Conservation (phyloP, 176 grass and related monocot species). For the Puccinellia tenuiflora region DNA sequence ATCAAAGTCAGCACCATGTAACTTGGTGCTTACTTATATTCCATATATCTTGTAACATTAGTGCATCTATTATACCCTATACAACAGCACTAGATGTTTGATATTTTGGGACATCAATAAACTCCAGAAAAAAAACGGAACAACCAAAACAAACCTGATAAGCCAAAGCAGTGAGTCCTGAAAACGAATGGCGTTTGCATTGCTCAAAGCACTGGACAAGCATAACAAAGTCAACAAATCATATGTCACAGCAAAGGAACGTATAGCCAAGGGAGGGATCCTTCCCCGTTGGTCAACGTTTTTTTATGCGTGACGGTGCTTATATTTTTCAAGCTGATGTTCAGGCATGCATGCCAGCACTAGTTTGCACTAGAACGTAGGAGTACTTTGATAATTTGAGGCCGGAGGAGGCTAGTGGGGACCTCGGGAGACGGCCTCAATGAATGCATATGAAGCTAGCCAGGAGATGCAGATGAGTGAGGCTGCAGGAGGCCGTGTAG, state of each 20-base stretch:
- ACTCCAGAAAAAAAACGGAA: neutral
- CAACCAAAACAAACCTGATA: conserved; percentile 53
- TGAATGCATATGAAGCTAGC: too few species aligned
- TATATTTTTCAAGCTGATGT: too few species aligned
- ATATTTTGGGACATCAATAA: neutral
- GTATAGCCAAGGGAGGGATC: too few species aligned
- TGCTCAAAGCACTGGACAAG: conserved; percentile 59
- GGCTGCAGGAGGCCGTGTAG: too few species aligned
- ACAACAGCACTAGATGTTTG: neutral
- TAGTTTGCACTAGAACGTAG: too few species aligned
- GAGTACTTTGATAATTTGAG: too few species aligned
- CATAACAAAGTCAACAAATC: conserved; percentile 31
- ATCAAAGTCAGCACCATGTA: neutral
- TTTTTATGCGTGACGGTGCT: too few species aligned
- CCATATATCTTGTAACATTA: neutral
- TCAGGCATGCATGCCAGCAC: too few species aligned
- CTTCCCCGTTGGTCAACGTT: too few species aligned
- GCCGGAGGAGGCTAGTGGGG: too few species aligned
- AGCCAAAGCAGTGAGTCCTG: conserved; percentile 84
- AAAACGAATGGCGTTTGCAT: conserved; percentile 55
- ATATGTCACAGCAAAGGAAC: conserved; percentile 2
- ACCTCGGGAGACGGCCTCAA: too few species aligned
- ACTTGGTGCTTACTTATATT: conserved; percentile 10
- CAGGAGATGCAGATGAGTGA: too few species aligned
- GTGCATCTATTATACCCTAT: neutral